A percentile compares a stretch with the other conserved stretches of the same genome.
These are phyloP conservation scores for Copromyces sp. DNA, from an alignment of 495 filamentous ascomycete genomes.

Conservation along the genomic window DNA sequence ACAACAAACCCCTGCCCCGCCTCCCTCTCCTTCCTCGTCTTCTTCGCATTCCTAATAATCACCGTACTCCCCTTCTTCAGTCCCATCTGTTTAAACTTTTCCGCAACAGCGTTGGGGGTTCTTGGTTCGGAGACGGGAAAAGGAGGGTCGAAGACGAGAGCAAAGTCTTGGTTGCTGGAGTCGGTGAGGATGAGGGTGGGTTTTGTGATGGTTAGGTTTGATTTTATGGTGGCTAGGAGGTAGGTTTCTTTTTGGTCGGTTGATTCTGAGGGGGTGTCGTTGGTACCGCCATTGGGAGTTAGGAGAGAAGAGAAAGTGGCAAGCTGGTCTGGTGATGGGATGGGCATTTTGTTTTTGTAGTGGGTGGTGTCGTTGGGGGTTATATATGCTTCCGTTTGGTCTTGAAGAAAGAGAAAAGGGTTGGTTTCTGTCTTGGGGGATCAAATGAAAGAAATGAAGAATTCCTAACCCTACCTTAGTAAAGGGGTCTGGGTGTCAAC, in stretches of 20 bases:
- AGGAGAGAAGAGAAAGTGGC: conserved; percentile 8
- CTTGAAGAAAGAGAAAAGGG: no score
- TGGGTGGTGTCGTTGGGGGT: not conserved
- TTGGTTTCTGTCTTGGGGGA: no score
- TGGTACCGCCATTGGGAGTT: not conserved
- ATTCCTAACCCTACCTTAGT: not conserved
- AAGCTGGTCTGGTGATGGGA: conserved; percentile 6
- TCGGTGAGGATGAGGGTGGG: conserved; percentile 34
- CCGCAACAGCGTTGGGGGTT: not conserved
- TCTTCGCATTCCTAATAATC: conserved; percentile 20
- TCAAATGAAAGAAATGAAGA: no score
- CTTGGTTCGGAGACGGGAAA: conserved; percentile 16
- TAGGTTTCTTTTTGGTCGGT: no score
- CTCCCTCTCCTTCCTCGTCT: conserved; percentile 22
- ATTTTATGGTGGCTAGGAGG: conserved; percentile 33
- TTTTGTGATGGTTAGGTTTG: conserved; percentile 40
- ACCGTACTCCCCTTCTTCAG: conserved; percentile 25
- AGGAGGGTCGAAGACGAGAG: conserved; percentile 28
- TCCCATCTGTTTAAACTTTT: conserved; percentile 14
- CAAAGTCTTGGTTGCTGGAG: conserved; percentile 21
- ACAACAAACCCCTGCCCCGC: conserved; percentile 27
- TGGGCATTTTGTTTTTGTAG: not conserved
- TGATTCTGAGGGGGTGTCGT: no score
- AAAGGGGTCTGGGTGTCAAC: not conserved
- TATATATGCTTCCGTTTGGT: no score